phyloP scores from a whole-genome alignment of 2,329 filamentous ascomycete species.

The Balansia obtecta region DNA sequence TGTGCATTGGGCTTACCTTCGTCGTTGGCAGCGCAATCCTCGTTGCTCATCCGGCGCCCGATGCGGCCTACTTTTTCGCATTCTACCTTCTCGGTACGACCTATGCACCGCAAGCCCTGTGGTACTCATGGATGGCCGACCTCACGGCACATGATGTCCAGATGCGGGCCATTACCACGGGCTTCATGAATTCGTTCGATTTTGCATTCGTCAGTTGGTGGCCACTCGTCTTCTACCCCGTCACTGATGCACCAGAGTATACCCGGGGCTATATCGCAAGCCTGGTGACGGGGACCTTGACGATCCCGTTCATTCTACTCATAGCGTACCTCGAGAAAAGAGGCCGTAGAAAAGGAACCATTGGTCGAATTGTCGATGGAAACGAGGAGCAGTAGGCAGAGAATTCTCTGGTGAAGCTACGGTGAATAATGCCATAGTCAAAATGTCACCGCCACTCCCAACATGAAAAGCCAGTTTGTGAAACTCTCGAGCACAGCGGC shows the following conservation, averaged over 20 bases:
- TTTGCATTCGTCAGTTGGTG: slow-evolving; percentile 30
- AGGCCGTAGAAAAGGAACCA: slow-evolving; percentile 13
- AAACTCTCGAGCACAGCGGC: no score
- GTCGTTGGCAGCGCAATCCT: slow-evolving; percentile 26
- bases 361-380: slow-evolving; percentile 13
- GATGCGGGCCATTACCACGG: slow-evolving; percentile 29
- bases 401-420: not conserved
- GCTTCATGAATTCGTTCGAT: slow-evolving; percentile 31
- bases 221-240: slow-evolving; percentile 27
- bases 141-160: slow-evolving; percentile 26
- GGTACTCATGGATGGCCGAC: slow-evolving; percentile 35
- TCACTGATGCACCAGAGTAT: slow-evolving; percentile 26
- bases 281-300: slow-evolving; percentile 23
- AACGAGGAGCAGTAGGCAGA: not conserved
- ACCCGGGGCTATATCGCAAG: slow-evolving; percentile 27
- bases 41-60: slow-evolving; percentile 18
- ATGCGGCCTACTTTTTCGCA: slow-evolving; percentile 28
- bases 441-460: not conserved
- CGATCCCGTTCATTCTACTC: slow-evolving; percentile 22
- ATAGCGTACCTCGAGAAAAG: slow-evolving; percentile 24
- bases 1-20: slow-evolving; percentile 29
- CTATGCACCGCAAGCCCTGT: slow-evolving; percentile 31
- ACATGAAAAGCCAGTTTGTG: not conserved
- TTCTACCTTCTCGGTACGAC: slow-evolving; percentile 32
- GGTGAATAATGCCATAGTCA: not conserved